Conservation (phyloP, 495 filamentous ascomycete genomes). For the Xeromyces bisporus region DNA sequence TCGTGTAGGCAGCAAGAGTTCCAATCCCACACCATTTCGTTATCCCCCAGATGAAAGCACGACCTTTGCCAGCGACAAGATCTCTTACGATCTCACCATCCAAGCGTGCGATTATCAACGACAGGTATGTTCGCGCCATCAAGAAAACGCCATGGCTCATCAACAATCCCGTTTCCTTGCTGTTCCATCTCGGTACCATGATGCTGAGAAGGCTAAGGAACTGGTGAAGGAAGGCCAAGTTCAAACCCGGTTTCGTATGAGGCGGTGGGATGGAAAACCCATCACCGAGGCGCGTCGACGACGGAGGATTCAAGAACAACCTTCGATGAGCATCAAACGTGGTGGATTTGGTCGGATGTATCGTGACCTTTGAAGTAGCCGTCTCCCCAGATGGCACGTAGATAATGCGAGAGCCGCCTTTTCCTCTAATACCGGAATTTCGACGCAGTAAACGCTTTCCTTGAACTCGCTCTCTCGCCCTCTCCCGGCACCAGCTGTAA, state of each 20-base stretch:
- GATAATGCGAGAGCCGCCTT: constrained; percentile 85
- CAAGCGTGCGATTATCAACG: constrained; percentile 75
- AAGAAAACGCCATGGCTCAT: constrained; percentile 53
- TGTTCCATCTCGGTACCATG: constrained; percentile 88
- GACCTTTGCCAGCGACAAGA: constrained; percentile 85
- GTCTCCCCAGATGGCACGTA: constrained; percentile 82
- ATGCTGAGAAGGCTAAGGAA: constrained; percentile 90
- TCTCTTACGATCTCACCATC: constrained; percentile 96
- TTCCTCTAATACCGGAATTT: constrained; percentile 82
- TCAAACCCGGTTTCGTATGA: constrained; percentile 80
- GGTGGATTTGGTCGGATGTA: constrained; percentile 77
- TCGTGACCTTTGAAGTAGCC: constrained; percentile 72
- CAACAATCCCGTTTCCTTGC: constrained; percentile 84
- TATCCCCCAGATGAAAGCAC: constrained; percentile 73
- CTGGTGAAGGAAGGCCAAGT: constrained; percentile 96
- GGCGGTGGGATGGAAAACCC: constrained; percentile 62
- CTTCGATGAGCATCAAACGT: constrained; percentile 94
- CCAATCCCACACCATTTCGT: constrained; percentile 64
- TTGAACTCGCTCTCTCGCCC: constrained; percentile 58
- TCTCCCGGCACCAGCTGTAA: constrained; percentile 51
- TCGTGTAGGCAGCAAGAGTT: constrained; percentile 72
- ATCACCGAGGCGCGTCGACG: constrained; percentile 57
- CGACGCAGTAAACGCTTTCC: constrained; percentile 64
- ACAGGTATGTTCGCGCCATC: constrained; percentile 83
- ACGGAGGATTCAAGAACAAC: constrained; percentile 80